Evolutionary conservation across 805 yeast species (phyloP).

Genomic region (Myxozyma lipomycoides): DNA sequence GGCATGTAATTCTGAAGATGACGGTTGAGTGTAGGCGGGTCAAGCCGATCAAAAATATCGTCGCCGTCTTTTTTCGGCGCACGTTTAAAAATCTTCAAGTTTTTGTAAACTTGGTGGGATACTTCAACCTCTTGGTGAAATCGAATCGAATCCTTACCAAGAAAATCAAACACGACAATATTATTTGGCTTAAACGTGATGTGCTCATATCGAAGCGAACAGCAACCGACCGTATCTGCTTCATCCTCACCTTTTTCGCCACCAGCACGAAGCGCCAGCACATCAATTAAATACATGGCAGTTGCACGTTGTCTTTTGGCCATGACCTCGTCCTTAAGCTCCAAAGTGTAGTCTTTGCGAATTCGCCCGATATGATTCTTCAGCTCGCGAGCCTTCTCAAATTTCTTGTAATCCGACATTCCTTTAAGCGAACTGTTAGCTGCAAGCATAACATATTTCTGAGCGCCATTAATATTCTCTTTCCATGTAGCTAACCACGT

Average conservation of each 20-base stretch:
- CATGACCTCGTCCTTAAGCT: constrained; percentile 73
- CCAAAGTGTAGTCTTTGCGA: constrained; percentile 66
- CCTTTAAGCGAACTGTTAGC: constrained; percentile 90
- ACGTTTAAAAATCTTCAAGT: constrained; percentile 79
- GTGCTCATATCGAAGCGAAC: constrained; percentile 89
- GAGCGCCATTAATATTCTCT: constrained; percentile 78
- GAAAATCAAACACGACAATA: constrained; percentile 80
- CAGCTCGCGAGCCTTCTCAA: constrained; percentile 87
- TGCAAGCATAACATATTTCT: constrained; percentile 87
- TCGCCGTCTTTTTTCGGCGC: constrained; percentile 89
- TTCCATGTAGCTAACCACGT: constrained; percentile 98
- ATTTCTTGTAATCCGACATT: constrained; percentile 82
- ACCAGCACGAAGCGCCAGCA: constrained; percentile 94
- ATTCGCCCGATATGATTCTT: constrained; percentile 67
- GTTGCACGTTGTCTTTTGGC: constrained; percentile 87
- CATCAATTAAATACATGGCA: constrained; percentile 88
- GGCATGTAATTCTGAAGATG: constrained; percentile 86
- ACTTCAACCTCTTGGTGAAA: constrained; percentile 91
- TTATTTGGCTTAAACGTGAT: constrained; percentile 80
- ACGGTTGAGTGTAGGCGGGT: constrained; percentile 76
- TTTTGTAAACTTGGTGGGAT: constrained; percentile 85
- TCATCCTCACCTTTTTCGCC: constrained; percentile 97
- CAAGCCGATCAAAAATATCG: constrained; percentile 84
- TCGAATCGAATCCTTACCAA: constrained; percentile 93
- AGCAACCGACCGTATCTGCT: constrained; percentile 97